phyloP scores from a whole-genome alignment of 768 basidiomycete genomes.

The Tricholoma matsutake region DNA sequence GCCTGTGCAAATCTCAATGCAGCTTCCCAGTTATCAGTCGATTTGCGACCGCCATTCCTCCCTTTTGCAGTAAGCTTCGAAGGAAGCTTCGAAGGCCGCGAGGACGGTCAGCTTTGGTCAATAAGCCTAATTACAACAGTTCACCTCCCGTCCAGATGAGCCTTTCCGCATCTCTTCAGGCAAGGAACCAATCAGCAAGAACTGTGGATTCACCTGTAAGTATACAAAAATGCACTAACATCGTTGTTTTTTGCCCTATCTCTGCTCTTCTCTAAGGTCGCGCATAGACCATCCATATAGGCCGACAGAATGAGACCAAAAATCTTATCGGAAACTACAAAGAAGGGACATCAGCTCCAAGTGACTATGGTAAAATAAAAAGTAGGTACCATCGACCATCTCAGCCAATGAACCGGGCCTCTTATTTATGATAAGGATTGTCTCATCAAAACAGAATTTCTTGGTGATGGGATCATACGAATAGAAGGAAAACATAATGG shows the following conservation, averaged over 20 bases:
- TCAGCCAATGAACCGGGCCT: constrained; percentile 12
- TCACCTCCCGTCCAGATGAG: no score
- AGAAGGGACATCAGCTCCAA: constrained; percentile 9
- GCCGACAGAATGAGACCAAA: constrained; percentile 17
- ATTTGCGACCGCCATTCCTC: constrained; percentile 8
- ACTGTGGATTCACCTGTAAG: no score
- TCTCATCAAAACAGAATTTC: constrained; percentile 18
- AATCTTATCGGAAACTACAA: constrained; percentile 19
- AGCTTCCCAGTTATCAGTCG: constrained; percentile 8
- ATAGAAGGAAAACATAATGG: constrained; percentile 19
- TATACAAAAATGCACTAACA: no score
- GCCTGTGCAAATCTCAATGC: constrained; percentile 8
- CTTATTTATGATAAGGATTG: constrained; percentile 11
- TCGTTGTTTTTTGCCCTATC: constrained; percentile 2
- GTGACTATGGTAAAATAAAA: constrained; percentile 7
- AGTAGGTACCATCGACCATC: constrained; percentile 18
- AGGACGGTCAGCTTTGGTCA: constrained; percentile 1
- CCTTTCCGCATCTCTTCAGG: no score
- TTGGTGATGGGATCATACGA: constrained; percentile 19
- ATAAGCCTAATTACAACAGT: not conserved
- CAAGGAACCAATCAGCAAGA: no score
- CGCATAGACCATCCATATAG: constrained; percentile 16
- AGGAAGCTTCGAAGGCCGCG: not conserved
- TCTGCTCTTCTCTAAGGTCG: constrained; percentile 4
- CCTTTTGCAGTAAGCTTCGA: constrained; percentile 4